Evolutionary conservation across 2,329 filamentous ascomycete species (phyloP).

Genomic region (Calonectria pseudoturangicola): DNA sequence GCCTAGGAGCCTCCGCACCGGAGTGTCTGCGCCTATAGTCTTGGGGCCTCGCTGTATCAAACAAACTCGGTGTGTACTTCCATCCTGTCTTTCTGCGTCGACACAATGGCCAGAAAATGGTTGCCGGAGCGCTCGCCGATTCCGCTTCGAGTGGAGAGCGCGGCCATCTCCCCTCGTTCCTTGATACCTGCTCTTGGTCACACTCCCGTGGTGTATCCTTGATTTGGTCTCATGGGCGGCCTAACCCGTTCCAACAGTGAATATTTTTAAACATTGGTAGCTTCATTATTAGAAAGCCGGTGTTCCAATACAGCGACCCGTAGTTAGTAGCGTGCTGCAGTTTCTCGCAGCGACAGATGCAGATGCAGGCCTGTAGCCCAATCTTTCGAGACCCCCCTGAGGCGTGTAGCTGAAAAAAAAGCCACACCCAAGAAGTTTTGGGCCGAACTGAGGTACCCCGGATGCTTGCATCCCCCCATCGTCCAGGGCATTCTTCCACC

Average conservation of each 20-base stretch:
- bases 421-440: constrained; percentile 47
- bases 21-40: constrained; percentile 39
- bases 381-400: constrained; percentile 30
- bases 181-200: constrained; percentile 49
- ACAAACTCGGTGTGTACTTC: constrained; percentile 47
- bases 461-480: constrained; percentile 53
- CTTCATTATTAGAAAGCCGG: constrained; percentile 5
- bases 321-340: constrained; percentile 25
- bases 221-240: constrained; percentile 40
- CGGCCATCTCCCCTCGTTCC: constrained; percentile 34
- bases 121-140: constrained; percentile 47
- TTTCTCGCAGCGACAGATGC: constrained; percentile 38
- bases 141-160: constrained; percentile 45
- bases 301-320: constrained; percentile 24
- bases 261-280: constrained; percentile 33
- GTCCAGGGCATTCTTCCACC: constrained; percentile 48
- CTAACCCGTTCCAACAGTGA: constrained; percentile 38
- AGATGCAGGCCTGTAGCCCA: constrained; percentile 21
- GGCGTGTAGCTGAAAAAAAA: constrained; percentile 43
- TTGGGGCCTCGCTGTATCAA: constrained; percentile 52
- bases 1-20: constrained; percentile 40
- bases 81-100: constrained; percentile 49
- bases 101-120: constrained; percentile 45
- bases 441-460: constrained; percentile 50
- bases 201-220: constrained; percentile 52